Evolutionary conservation across 1,139 yeast species (phyloP).

Genomic region (Hyphopichia burtonii): DNA sequence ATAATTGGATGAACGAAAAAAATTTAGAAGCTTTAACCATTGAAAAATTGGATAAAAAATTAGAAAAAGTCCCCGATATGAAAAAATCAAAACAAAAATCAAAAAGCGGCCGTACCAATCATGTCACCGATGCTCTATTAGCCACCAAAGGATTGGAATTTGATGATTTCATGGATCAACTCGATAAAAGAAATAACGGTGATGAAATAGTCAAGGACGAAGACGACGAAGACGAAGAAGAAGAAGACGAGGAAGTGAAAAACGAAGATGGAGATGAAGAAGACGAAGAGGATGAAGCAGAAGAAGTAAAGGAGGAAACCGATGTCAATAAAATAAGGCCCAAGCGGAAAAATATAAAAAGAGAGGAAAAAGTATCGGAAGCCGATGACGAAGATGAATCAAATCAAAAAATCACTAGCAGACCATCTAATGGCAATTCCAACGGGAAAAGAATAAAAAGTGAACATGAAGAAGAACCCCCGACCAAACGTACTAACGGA

Average conservation of each 20-base stretch:
- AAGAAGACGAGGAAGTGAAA: constrained; percentile 23
- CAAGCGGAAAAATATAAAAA: not conserved
- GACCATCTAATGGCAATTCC: not conserved
- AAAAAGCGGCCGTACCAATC: constrained; percentile 27
- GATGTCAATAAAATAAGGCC: constrained; percentile 5
- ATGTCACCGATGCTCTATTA: constrained; percentile 39
- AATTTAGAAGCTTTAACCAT: constrained; percentile 31
- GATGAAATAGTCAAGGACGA: constrained; percentile 27
- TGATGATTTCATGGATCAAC: constrained; percentile 36
- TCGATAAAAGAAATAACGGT: constrained; percentile 22
- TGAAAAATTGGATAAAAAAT: constrained; percentile 25
- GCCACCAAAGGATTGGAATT: constrained; percentile 40
- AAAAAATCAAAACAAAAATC: constrained; percentile 10
- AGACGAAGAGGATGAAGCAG: constrained; percentile 10
- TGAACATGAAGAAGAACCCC: constrained; percentile 10
- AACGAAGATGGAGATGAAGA: constrained; percentile 12
- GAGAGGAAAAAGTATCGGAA: constrained; percentile 1
- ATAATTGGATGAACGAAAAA: constrained; percentile 46
- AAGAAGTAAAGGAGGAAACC: constrained; percentile 2
- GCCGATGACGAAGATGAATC: constrained; percentile 9
- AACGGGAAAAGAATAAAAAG: not conserved
- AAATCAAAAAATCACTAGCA: not conserved
- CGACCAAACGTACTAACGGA: constrained; percentile 6
- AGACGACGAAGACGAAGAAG: constrained; percentile 30
- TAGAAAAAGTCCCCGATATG: constrained; percentile 29